Percentiles rank a stretch among this genome's conserved stretches.
phyloP scores from a whole-genome alignment of 208 protist genomes.

The Leishmania arabica region DNA sequence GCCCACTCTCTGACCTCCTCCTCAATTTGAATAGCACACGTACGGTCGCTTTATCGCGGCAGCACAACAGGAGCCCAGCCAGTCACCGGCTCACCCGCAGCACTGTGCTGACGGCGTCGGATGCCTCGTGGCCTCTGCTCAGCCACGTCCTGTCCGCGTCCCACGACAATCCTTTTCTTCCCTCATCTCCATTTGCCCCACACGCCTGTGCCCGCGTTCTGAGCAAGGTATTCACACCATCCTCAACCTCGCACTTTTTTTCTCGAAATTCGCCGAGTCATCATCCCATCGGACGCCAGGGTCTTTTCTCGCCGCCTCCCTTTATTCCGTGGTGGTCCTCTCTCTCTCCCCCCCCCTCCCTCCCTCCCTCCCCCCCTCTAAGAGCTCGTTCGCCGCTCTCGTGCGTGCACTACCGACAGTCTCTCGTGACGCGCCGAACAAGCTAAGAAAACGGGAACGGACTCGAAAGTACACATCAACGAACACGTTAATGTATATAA shows the following conservation, averaged over 20 bases:
- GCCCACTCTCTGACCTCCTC: background rate
- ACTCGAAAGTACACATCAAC: background rate
- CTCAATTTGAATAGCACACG: background rate
- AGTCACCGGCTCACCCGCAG: background rate
- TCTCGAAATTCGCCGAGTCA: background rate
- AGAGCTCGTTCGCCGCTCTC: background rate
- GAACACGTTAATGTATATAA: background rate
- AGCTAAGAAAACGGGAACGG: background rate
- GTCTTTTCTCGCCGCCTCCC: background rate
- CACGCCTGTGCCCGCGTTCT: background rate
- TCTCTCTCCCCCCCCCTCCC: no score
- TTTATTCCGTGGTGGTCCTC: background rate
- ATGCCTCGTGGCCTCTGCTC: background rate
- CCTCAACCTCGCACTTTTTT: background rate
- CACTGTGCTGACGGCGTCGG: background rate
- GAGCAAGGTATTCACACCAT: background rate
- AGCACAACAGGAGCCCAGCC: background rate
- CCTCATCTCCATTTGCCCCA: background rate
- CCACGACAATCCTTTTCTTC: background rate
- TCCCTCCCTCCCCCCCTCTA: background rate
- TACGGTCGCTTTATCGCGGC: background rate
- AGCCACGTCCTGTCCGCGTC: background rate
- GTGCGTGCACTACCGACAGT: background rate
- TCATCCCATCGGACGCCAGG: background rate
- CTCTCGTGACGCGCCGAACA: background rate